A percentile compares a stretch with the other conserved stretches of the same genome.
Evolutionary conservation across 805 yeast species (phyloP).

Genomic region (Torulaspora franciscae): DNA sequence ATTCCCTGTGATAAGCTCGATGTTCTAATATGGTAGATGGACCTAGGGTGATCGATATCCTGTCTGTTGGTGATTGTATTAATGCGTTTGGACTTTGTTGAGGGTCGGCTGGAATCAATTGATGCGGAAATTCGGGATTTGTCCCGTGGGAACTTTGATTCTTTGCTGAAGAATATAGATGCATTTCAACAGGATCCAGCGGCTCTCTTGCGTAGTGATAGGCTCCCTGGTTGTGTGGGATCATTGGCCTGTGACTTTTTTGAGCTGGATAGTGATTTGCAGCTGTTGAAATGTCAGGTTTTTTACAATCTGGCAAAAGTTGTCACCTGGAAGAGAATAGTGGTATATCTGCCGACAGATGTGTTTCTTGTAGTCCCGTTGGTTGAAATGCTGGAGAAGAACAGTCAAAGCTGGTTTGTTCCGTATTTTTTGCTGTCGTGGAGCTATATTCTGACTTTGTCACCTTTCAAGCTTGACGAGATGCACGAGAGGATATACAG

Average conservation of each 20-base stretch:
- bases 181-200: slow-evolving; percentile 29
- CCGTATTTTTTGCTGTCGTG: slow-evolving; percentile 56
- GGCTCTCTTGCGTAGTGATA: slow-evolving; percentile 1
- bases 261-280: not conserved
- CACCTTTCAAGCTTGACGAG: slow-evolving; percentile 62
- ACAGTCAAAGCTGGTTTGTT: slow-evolving; percentile 41
- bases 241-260: slow-evolving; percentile 12
- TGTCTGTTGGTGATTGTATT: no score
- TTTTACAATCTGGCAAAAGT: slow-evolving; percentile 62
- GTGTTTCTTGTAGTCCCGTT: slow-evolving; percentile 42
- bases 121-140: slow-evolving; percentile 12
- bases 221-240: slow-evolving; percentile 1
- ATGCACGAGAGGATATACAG: slow-evolving; percentile 35
- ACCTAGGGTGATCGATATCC: not conserved
- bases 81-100: slow-evolving; percentile 8
- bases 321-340: slow-evolving; percentile 56
- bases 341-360: slow-evolving; percentile 58
- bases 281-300: slow-evolving; percentile 29
- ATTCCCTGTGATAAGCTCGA: no score
- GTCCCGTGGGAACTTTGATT: slow-evolving; percentile 2
- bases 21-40: not conserved
- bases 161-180: slow-evolving; percentile 18
- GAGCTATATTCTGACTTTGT: slow-evolving; percentile 63
- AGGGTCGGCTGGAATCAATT: slow-evolving; percentile 7
- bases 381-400: not conserved